phyloP scores from a whole-genome alignment of 1,139 yeast species.

The Sugiyamaella xylanicola region DNA sequence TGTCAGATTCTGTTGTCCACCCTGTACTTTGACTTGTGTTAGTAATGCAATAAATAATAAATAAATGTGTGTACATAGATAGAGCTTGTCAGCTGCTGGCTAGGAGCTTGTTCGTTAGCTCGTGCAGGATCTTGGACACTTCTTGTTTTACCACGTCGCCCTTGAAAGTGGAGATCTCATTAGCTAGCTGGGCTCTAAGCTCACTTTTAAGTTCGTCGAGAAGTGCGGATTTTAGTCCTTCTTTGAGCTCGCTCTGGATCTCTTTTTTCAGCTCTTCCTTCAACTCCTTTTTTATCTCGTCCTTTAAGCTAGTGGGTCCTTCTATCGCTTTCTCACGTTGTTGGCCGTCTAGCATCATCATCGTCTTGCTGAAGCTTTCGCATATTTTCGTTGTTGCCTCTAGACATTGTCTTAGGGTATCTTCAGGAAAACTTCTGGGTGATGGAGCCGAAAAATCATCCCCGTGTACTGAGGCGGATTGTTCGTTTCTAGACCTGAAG shows the following conservation, averaged over 20 bases:
- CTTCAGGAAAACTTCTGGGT: neutral
- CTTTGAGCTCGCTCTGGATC: neutral
- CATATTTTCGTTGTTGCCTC: conserved; percentile 13
- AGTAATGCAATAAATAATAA: neutral
- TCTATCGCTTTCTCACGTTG: neutral
- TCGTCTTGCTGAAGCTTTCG: conserved; percentile 11
- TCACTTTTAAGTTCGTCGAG: conserved; percentile 6
- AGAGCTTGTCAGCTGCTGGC: neutral
- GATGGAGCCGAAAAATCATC: neutral
- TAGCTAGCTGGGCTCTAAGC: neutral
- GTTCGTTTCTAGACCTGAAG: neutral
- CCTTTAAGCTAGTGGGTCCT: neutral
- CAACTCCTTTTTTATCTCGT: conserved; percentile 10
- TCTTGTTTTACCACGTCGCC: conserved; percentile 6
- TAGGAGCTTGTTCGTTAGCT: conserved; percentile 5
- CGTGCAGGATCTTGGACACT: conserved; percentile 4
- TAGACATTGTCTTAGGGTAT: conserved; percentile 9
- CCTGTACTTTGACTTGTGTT: neutral
- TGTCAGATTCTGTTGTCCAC: neutral
- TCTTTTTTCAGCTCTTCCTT: conserved; percentile 11
- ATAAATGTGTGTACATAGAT: neutral
- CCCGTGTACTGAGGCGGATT: neutral
- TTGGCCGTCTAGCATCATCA: conserved; percentile 4
- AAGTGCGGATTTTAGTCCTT: conserved; percentile 5
- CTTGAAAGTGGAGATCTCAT: neutral